phyloP scores from a whole-genome alignment of 306 rosid genomes.

The Hippophae rhamnoides region DNA sequence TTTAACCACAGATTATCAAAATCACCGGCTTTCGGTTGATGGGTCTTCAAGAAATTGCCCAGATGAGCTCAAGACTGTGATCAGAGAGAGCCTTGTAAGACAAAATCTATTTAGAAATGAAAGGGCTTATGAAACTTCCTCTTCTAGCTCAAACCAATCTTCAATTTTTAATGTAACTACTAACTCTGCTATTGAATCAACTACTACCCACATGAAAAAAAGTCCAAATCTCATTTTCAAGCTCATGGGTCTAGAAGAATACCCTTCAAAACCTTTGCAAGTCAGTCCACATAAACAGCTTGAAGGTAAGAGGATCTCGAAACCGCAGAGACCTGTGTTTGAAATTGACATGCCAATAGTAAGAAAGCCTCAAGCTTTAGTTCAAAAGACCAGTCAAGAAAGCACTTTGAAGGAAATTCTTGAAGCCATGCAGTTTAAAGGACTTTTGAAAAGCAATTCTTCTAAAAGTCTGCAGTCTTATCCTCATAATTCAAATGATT shows the following conservation, averaged over 20 bases:
- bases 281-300: slow-evolving; percentile 26
- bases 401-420: slow-evolving; percentile 65
- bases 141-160: slow-evolving; percentile 67
- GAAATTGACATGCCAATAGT: slow-evolving; percentile 42
- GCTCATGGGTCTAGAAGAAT: slow-evolving; percentile 82
- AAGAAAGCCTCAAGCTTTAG: slow-evolving; percentile 22
- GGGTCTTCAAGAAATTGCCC: slow-evolving; percentile 34
- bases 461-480: slow-evolving; percentile 27
- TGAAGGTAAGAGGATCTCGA: slow-evolving; percentile 38
- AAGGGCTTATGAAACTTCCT: slow-evolving; percentile 37
- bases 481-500: slow-evolving; percentile 14
- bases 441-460: slow-evolving; percentile 37
- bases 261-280: slow-evolving; percentile 34
- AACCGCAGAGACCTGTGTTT: slow-evolving; percentile 41
- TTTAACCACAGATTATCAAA: slow-evolving; percentile 28
- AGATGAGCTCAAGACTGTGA: slow-evolving; percentile 42
- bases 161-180: slow-evolving; percentile 31
- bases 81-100: slow-evolving; percentile 30
- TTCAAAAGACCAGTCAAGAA: slow-evolving; percentile 33
- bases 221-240: slow-evolving; percentile 62
- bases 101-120: slow-evolving; percentile 18
- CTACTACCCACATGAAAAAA: slow-evolving; percentile 3
- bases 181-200: slow-evolving; percentile 37
- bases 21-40: slow-evolving; percentile 33
- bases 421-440: slow-evolving; percentile 53